Percentiles rank a stretch among this genome's conserved stretches.
phyloP scores from a whole-genome alignment of 2,329 filamentous ascomycete genomes.

The Colletotrichum sp. region DNA sequence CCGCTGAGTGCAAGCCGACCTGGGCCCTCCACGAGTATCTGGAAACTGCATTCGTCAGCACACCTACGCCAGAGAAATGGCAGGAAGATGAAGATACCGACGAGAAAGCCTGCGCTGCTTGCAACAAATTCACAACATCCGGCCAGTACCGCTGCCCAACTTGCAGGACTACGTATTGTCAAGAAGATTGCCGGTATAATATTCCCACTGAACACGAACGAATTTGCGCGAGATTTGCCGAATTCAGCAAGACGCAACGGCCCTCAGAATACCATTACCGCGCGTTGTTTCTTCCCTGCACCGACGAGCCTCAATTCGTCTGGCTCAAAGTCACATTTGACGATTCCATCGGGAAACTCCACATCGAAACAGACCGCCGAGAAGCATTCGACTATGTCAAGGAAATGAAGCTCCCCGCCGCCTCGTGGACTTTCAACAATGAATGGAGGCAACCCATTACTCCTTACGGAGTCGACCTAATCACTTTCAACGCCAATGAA shows the following conservation, averaged over 20 bases:
- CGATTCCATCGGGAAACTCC: neutral
- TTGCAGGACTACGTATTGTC: neutral
- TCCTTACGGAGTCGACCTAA: neutral
- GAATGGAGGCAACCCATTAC: accelerated
- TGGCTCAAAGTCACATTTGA: neutral
- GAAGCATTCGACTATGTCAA: neutral
- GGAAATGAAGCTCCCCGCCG: neutral
- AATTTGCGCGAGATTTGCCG: accelerated
- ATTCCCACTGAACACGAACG: neutral
- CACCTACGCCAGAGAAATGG: neutral
- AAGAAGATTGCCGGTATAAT: neutral
- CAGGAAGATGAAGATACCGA: neutral
- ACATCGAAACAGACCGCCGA: neutral
- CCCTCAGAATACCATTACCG: neutral
- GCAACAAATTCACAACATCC: no score
- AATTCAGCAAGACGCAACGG: neutral
- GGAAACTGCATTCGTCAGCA: accelerated
- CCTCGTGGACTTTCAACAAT: accelerated
- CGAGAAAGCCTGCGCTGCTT: neutral
- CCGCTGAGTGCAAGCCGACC: accelerated
- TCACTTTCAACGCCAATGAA: neutral
- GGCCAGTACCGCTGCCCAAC: neutral
- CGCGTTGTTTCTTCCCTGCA: accelerated
- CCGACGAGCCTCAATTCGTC: neutral
- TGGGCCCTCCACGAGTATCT: neutral